Base-by-base conservation (phyloP, 2,329 filamentous ascomycete species). In the Monilinia aucupariae region DNA sequence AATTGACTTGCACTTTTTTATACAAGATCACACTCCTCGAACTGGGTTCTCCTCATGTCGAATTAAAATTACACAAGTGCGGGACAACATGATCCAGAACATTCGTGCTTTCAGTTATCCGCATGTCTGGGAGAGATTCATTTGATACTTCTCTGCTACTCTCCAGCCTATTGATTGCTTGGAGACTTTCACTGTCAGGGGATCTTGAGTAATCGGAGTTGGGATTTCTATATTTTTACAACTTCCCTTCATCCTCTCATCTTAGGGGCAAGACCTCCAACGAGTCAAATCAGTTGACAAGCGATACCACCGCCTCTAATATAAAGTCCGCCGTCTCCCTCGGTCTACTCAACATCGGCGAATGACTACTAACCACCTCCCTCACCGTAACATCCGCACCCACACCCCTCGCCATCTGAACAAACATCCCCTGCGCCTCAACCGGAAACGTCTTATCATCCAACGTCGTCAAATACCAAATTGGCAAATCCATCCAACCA, bases 271-370 rank as follows among this genome's bases (percentile, higher is more conserved):
- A 47, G 45, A 10, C 10, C 45, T 47, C 22, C 9, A 25, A 25
- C 17, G 10, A 27, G 4, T 27, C 8, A 25, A 41, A 47, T 58
- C 43, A 45, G 22, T 22, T n/a, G 1, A 47, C 59, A 51, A 77
- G 74, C 22, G 71, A 70, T 37, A 52, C 66, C 17, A 75, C 69
- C 58, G 76, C 77, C 51, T 78, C 74, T 17, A 71, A 5, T 12
- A 79, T 68, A 64, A 78, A 73, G 25, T 67, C 66, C 12, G 69
- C 73, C 7, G 74, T 75, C 65, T 74, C 74, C 54, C 71, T 65
- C 1, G 76, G 75, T 61, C 69, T 71, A 68, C 77, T 79, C 68
- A 80, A 70, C 71, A 79, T 78, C 6, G 76, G 76, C 20, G 74
- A 77, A 74, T 79, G 78, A 54, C 77, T 76, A 50, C 72, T 76